These are phyloP conservation scores for Pseudozyma flocculosa DNA, from an alignment of 1,284 basidiomycete species.

Conservation along the genomic window DNA sequence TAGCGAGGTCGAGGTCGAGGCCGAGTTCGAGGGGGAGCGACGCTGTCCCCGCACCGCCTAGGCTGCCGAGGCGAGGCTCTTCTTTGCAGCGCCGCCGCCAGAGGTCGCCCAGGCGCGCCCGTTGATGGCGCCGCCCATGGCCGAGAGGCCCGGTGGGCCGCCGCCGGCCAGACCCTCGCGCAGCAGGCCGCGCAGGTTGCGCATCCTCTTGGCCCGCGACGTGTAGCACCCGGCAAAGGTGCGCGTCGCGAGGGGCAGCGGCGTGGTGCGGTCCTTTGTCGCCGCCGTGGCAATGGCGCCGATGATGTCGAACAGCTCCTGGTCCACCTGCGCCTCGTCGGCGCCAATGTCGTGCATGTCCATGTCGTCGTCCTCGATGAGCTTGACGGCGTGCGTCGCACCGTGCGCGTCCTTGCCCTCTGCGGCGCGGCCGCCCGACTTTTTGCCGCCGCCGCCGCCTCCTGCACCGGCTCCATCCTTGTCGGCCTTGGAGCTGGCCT, in stretches of 20 bases:
- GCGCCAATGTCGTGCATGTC: slow-evolving; percentile 47
- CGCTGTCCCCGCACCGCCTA: no score
- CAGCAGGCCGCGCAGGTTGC: slow-evolving; percentile 41
- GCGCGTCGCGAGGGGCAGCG: slow-evolving; percentile 43
- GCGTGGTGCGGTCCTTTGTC: slow-evolving; percentile 36
- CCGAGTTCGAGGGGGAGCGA: no score
- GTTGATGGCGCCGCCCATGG: slow-evolving; percentile 12
- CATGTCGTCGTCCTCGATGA: slow-evolving; percentile 40
- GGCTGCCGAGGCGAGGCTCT: no score
- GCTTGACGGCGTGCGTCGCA: slow-evolving; percentile 5
- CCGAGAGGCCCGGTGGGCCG: slow-evolving; percentile 1
- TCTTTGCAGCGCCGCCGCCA: slow-evolving; percentile 4
- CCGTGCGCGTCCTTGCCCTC: slow-evolving; percentile 5
- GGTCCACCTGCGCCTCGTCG: slow-evolving; percentile 48
- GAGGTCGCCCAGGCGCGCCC: slow-evolving; percentile 6
- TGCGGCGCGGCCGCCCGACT: not conserved
- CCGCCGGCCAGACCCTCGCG: slow-evolving; percentile 38
- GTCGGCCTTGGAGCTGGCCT: slow-evolving; percentile 2
- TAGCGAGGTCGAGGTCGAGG: no score
- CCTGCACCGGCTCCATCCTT: slow-evolving; percentile 20
- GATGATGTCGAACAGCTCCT: slow-evolving; percentile 32
- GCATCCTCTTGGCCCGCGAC: slow-evolving; percentile 38
- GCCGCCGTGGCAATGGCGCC: slow-evolving; percentile 38
- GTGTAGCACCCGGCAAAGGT: slow-evolving; percentile 46
- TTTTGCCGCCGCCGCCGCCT: slow-evolving; percentile 6